Evolutionary conservation across 164 flowering plant genomes (phyloP).

Genomic region (Berberis vulgaris): DNA sequence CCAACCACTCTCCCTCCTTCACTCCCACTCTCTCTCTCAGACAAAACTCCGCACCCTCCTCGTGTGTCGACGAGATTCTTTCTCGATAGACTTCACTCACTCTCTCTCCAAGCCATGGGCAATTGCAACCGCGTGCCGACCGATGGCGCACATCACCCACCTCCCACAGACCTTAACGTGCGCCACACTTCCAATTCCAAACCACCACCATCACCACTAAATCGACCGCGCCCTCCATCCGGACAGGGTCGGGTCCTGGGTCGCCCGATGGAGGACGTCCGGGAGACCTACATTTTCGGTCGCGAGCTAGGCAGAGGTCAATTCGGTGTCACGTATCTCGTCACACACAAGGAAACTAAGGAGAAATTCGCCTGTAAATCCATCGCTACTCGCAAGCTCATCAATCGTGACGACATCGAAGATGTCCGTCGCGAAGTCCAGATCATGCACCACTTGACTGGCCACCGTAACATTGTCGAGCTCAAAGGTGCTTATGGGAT

Average conservation of each 20-base stretch:
- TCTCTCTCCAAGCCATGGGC: not conserved
- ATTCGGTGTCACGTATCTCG: slow-evolving; percentile 77
- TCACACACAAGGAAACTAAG: slow-evolving; percentile 48
- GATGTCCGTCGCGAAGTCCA: slow-evolving; percentile 85
- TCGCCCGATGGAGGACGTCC: slow-evolving; percentile 69
- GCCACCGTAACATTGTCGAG: slow-evolving; percentile 75
- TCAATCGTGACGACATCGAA: slow-evolving; percentile 58
- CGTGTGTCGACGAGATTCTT: too few relatives aligned
- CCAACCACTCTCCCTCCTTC: not conserved
- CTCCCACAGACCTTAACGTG: slow-evolving; percentile 14
- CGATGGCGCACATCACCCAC: slow-evolving; percentile 2
- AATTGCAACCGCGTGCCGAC: not conserved
- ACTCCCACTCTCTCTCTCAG: not conserved
- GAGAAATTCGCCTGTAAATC: slow-evolving; percentile 75
- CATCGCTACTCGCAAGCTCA: slow-evolving; percentile 65
- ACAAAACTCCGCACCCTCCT: too few relatives aligned
- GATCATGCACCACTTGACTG: slow-evolving; percentile 90
- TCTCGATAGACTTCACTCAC: too few relatives aligned
- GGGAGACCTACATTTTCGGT: slow-evolving; percentile 54
- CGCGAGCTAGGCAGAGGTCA: slow-evolving; percentile 89
- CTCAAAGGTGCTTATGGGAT: slow-evolving; percentile 71
- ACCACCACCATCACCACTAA: too few relatives aligned
- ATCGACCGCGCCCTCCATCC: too few relatives aligned
- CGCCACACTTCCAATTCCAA: too few relatives aligned
- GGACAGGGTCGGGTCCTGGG: slow-evolving; percentile 74